Conservation (phyloP, 768 basidiomycete species). For the Xerocomellus chrysenteron region DNA sequence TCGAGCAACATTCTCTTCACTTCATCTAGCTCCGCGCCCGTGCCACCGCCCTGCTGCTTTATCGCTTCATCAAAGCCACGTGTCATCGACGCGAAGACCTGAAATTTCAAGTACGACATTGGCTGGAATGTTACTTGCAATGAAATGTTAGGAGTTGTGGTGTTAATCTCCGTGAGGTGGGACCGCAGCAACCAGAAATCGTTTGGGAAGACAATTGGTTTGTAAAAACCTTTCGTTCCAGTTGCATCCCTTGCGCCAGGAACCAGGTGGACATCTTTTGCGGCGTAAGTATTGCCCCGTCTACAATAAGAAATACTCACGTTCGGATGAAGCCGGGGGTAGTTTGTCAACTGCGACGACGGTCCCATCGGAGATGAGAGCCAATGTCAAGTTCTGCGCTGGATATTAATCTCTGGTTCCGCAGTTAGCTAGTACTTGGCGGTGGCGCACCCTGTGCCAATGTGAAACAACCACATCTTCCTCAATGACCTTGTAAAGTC, state of each 20-base stretch:
- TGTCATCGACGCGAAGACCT: slow-evolving; percentile 81
- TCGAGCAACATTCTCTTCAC: slow-evolving; percentile 91
- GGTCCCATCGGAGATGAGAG: slow-evolving; percentile 72
- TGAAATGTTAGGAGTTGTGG: slow-evolving; percentile 75
- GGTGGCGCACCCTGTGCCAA: slow-evolving; percentile 67
- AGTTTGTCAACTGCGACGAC: slow-evolving; percentile 53
- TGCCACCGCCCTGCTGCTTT: slow-evolving; percentile 65
- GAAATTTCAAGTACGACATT: slow-evolving; percentile 85
- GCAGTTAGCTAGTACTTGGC: not conserved
- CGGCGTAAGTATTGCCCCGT: slow-evolving; percentile 11
- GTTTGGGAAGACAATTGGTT: slow-evolving; percentile 88
- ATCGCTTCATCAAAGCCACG: slow-evolving; percentile 84
- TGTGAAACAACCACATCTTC: slow-evolving; percentile 71
- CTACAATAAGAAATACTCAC: slow-evolving; percentile 42
- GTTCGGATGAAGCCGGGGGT: slow-evolving; percentile 58
- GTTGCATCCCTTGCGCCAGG: slow-evolving; percentile 59
- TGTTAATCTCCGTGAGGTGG: slow-evolving; percentile 81
- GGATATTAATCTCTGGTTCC: slow-evolving; percentile 2
- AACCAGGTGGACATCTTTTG: slow-evolving; percentile 62
- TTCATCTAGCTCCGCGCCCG: slow-evolving; percentile 83
- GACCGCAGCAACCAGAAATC: slow-evolving; percentile 92
- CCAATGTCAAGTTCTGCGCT: slow-evolving; percentile 79
- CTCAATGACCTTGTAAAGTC: slow-evolving; percentile 31
- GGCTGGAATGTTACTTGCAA: slow-evolving; percentile 83
- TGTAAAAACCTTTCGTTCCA: slow-evolving; percentile 70